Evolutionary conservation across 345 rosid genomes (phyloP).

Genomic region (Cochlearia excelsa): DNA sequence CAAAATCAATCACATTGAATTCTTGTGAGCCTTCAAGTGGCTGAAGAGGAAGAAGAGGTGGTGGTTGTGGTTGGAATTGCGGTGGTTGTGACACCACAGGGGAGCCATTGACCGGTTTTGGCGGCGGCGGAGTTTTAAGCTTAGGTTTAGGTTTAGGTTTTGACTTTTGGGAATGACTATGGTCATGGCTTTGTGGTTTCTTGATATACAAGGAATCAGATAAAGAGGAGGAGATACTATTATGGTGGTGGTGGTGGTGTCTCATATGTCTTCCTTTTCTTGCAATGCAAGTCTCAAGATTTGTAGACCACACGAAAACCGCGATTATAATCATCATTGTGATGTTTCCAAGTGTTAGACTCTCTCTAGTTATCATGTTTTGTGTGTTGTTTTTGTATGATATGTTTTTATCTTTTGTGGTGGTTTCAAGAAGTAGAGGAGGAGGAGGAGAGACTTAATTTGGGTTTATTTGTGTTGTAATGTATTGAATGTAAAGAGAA

Average conservation of each 20-base stretch:
- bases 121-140: conserved; percentile 26
- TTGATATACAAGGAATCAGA: conserved; percentile 52
- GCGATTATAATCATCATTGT: conserved; percentile 54
- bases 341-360: conserved; percentile 44
- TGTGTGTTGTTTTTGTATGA: neutral
- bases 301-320: conserved; percentile 62
- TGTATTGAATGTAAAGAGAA: conserved; percentile 21
- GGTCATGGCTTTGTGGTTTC: conserved; percentile 50
- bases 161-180: conserved; percentile 39
- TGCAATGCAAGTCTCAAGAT: conserved; percentile 70
- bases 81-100: conserved; percentile 41
- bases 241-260: conserved; percentile 27
- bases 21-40: conserved; percentile 33
- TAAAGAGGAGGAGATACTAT: conserved; percentile 31
- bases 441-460: too few species aligned
- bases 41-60: conserved; percentile 29
- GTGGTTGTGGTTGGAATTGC: conserved; percentile 30
- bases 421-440: neutral
- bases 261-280: conserved; percentile 85
- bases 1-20: conserved; percentile 68
- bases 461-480: neutral
- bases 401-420: conserved; percentile 20
- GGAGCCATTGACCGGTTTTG: conserved; percentile 5
- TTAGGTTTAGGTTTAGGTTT: conserved; percentile 46
- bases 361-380: conserved; percentile 37